Conservation (phyloP, 2,329 filamentous ascomycete genomes). For the Leptodontidium sp. region DNA sequence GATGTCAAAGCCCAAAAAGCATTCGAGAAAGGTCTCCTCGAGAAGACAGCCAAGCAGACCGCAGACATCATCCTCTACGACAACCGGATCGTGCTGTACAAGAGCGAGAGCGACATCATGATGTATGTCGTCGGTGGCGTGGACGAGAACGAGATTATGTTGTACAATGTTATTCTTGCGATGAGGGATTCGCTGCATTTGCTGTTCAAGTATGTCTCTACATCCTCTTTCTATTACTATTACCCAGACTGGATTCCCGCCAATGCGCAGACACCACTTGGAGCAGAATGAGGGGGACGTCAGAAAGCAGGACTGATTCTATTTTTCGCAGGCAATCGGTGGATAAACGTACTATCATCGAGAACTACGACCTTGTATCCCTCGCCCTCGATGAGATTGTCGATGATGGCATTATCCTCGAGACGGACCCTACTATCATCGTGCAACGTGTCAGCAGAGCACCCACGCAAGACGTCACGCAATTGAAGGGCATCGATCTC, state of each 20-base stretch:
- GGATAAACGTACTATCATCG: slow-evolving; percentile 96
- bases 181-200: slow-evolving; percentile 89
- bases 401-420: slow-evolving; percentile 94
- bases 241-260: too few relatives aligned
- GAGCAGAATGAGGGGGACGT: background rate
- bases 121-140: slow-evolving; percentile 89
- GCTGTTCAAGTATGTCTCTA: slow-evolving; percentile 78
- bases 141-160: slow-evolving; percentile 95
- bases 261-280: too few relatives aligned
- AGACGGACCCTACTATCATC: slow-evolving; percentile 95
- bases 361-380: slow-evolving; percentile 97
- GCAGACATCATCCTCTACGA: slow-evolving; percentile 98
- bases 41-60: slow-evolving; percentile 95
- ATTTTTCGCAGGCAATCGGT: slow-evolving; percentile 77
- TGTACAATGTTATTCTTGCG: slow-evolving; percentile 95
- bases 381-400: slow-evolving; percentile 95
- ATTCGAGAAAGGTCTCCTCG: slow-evolving; percentile 94
- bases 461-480: slow-evolving; percentile 85
- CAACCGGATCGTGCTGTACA: slow-evolving; percentile 95
- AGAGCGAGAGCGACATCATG: slow-evolving; percentile 97
- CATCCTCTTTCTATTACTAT: background rate
- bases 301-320: background rate
- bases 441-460: slow-evolving; percentile 92
- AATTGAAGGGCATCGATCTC: slow-evolving; percentile 92
- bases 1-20: slow-evolving; percentile 93